Base-by-base conservation (phyloP, 371 early-diverging fungal species). In the Mucor circinelloides region DNA sequence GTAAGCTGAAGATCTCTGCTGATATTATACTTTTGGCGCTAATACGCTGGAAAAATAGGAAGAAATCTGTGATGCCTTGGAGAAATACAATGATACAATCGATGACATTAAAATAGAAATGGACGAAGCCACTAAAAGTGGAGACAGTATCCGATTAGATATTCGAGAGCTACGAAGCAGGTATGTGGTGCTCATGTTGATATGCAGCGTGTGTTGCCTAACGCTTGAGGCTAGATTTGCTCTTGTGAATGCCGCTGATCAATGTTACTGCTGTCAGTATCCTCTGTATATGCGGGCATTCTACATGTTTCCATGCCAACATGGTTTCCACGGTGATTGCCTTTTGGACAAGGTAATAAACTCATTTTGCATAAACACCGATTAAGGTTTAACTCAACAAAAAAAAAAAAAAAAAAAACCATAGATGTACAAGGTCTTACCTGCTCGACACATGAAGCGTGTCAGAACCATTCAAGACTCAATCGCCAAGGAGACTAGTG, bases 261-360 rank as follows among this genome's bases (percentile, higher is more conserved):
- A 83, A 57, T 98, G 98, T 69, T 86, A 90, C 34, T 55, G 89
- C 4, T 98, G 98, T 72, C 68, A 85, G 9, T 79, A 80, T 46
- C 90, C 95, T 2, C 78, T 97, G 38, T 77, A 96, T 74, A 89
- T 90, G 6, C 85, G 95, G 15, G 94, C 92, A 73, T 95, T 97
- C 66, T 95, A 94, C 63, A 89, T 95, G 28, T 98, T 97, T 70
- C 97, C 97, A 1, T 98, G 98, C 70, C 92, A 94, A 64, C 98
- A 97, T 73, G 89, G 91, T 17, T 97, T 95, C 82, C 97, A 97
- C 73, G 81, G 90, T 8, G 93, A 96, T 71, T 96, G 96, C 69
- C 74, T 97, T 46, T 89, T 89, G 13, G 80, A 87, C 32, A 82
- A 83, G 67, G 89, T 94, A 83, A 66, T 54, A 15, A 19, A 27